phyloP scores from a whole-genome alignment of 2,329 filamentous ascomycete genomes.

The Fusarium goolgardi region DNA sequence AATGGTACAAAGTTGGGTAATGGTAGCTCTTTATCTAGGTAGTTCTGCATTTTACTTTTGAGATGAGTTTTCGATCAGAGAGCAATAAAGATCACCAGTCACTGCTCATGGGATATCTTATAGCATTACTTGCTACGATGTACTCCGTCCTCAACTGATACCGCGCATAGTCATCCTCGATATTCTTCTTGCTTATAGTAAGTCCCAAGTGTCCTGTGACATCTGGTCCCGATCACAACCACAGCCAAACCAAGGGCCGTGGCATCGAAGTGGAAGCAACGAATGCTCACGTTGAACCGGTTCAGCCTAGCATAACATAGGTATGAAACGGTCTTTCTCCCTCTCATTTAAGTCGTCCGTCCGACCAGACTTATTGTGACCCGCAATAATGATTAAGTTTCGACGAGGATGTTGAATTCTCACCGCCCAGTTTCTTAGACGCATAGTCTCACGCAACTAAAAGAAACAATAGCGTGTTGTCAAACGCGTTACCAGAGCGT shows the following conservation, averaged over 20 bases:
- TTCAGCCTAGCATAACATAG: not conserved
- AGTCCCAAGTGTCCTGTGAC: not conserved
- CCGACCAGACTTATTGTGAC: not conserved
- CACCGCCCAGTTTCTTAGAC: slow-evolving; percentile 6
- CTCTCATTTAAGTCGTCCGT: not conserved
- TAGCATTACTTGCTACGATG: no score
- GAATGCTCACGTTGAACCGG: not conserved
- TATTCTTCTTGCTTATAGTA: not conserved
- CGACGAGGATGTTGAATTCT: slow-evolving; percentile 6
- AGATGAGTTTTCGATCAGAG: not conserved
- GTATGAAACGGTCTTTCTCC: not conserved
- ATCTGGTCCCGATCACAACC: not conserved
- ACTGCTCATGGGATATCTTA: not conserved
- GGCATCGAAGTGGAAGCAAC: not conserved
- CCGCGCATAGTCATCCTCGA: no score
- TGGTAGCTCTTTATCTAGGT: no score
- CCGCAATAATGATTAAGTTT: slow-evolving; percentile 17
- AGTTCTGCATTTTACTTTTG: not conserved
- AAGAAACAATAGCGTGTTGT: not conserved
- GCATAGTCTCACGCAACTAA: not conserved
- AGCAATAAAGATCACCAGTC: not conserved
- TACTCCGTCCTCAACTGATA: not conserved
- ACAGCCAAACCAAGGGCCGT: not conserved
- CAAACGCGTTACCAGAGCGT: not conserved
- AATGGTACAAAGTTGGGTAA: not conserved